These are phyloP conservation scores for Penicillium cinerascens DNA, from an alignment of 495 filamentous ascomycete species.

Conservation along the genomic window DNA sequence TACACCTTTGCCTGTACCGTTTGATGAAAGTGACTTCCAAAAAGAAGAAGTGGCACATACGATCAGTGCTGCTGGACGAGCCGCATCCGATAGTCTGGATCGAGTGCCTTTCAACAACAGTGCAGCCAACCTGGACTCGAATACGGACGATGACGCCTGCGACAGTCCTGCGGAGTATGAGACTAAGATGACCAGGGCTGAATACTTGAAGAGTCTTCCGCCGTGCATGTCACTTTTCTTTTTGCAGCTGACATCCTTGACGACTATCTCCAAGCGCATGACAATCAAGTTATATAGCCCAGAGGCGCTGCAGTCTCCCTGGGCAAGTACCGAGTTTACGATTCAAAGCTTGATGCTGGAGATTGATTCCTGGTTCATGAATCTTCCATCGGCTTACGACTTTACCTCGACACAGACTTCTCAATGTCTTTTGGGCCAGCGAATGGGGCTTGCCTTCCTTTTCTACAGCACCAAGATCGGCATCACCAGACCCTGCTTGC, in stretches of 20 bases:
- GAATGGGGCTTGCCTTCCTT: constrained; percentile 49
- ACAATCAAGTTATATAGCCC: constrained; percentile 57
- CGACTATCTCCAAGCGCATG: constrained; percentile 50
- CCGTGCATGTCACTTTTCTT: constrained; percentile 51
- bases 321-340: constrained; percentile 44
- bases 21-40: constrained; percentile 47
- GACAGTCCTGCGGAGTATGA: constrained; percentile 15
- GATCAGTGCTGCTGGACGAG: constrained; percentile 26
- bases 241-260: constrained; percentile 42
- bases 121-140: constrained; percentile 21
- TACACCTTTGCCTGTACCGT: constrained; percentile 51
- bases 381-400: constrained; percentile 37
- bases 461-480: constrained; percentile 59
- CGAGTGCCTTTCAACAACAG: constrained; percentile 18
- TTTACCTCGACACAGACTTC: constrained; percentile 34
- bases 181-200: constrained; percentile 15
- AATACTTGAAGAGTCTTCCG: constrained; percentile 30
- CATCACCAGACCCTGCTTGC: constrained; percentile 59
- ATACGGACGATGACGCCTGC: constrained; percentile 24
- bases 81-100: constrained; percentile 19
- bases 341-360: constrained; percentile 40
- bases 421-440: constrained; percentile 32
- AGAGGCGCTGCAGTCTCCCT: constrained; percentile 45
- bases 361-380: constrained; percentile 40
- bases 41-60: constrained; percentile 33